Conservation (phyloP, 305 asterid genomes). For the Fraxinus albicans region DNA sequence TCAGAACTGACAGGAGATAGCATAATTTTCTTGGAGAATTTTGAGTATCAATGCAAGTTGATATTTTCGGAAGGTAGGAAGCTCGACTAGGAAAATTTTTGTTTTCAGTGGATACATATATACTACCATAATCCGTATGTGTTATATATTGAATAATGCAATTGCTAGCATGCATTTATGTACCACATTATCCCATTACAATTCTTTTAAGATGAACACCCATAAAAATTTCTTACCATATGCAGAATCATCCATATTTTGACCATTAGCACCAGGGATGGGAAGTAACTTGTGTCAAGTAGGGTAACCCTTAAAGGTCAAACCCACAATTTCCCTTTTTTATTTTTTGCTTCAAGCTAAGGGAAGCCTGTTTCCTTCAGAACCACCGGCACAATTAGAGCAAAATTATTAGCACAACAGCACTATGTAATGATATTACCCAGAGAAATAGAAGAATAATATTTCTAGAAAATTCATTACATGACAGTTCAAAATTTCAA, state of each 20-base stretch:
- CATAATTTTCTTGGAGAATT: not conserved
- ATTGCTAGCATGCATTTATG: not conserved
- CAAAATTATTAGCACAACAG: not conserved
- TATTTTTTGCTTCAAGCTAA: not conserved
- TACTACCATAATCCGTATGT: not conserved
- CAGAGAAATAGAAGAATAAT: not conserved
- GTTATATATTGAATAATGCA: not conserved
- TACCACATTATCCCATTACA: not conserved
- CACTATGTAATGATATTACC: not conserved
- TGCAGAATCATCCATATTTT: not conserved
- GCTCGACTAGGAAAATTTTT: not conserved
- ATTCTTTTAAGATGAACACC: not conserved
- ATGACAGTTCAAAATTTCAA: not conserved
- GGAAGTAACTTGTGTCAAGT: not conserved
- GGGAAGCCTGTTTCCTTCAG: not conserved
- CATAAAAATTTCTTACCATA: not conserved
- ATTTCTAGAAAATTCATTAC: not conserved
- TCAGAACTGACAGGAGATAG: not conserved
- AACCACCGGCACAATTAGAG: not conserved
- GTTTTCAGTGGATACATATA: too few relatives aligned
- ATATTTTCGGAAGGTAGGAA: not conserved
- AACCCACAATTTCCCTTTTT: not conserved
- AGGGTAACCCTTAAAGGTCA: not conserved
- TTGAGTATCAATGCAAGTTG: not conserved
- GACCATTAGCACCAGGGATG: not conserved